A percentile compares a stretch with the other conserved stretches of the same genome.
Conservation (phyloP, 176 grass and related monocot genomes). For the Cocos nucifera region DNA sequence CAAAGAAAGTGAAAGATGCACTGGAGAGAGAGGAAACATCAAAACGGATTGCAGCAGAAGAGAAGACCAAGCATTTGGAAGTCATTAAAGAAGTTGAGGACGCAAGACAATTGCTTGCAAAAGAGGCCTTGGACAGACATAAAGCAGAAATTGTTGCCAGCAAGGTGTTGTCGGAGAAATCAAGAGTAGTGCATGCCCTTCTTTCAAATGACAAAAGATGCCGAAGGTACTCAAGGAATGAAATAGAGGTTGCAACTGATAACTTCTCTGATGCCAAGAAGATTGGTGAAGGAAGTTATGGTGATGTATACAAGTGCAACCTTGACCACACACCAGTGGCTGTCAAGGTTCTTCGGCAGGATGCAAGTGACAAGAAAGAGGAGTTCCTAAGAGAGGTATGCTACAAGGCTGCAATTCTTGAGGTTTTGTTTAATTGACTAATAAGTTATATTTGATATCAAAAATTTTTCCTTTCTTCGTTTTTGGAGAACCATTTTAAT, state of each 20-base stretch:
- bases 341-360: slow-evolving; percentile 79
- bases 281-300: slow-evolving; percentile 90
- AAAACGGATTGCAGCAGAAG: slow-evolving; percentile 30
- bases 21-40: slow-evolving; percentile 38
- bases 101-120: slow-evolving; percentile 28
- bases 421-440: too few relatives aligned
- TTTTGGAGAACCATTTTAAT: too few relatives aligned
- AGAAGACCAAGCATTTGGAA: slow-evolving; percentile 37
- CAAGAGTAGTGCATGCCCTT: slow-evolving; percentile 42
- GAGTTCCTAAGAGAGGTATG: slow-evolving; percentile 88
- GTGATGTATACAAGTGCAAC: slow-evolving; percentile 79
- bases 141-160: slow-evolving; percentile 39
- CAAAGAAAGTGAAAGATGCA: slow-evolving; percentile 40
- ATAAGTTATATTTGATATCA: too few relatives aligned
- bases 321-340: slow-evolving; percentile 95
- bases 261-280: slow-evolving; percentile 83
- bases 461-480: too few relatives aligned
- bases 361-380: slow-evolving; percentile 56
- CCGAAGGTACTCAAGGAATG: slow-evolving; percentile 65
- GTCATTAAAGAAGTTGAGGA: slow-evolving; percentile 40
- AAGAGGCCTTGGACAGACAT: slow-evolving; percentile 19
- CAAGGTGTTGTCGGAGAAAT: slow-evolving; percentile 29
- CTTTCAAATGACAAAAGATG: slow-evolving; percentile 51
- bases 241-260: slow-evolving; percentile 86
- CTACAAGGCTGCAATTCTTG: background rate